Evolutionary conservation across 441 rosid species (phyloP).

Genomic region (Cnidoscolus chayamansa): DNA sequence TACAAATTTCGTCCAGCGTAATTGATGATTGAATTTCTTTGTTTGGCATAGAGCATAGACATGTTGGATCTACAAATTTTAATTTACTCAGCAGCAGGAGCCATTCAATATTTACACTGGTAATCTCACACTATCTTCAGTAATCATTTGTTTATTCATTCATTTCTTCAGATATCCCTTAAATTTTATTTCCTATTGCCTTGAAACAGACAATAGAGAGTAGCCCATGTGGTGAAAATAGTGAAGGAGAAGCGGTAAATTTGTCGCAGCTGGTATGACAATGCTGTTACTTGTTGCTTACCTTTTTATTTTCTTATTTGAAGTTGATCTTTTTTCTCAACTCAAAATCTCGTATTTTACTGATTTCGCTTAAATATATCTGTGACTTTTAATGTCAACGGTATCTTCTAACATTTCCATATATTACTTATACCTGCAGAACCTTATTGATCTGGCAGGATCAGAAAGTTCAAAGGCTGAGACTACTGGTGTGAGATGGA

Average conservation of each 20-base stretch:
- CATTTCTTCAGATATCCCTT: constrained; percentile 12
- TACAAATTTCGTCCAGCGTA: not conserved
- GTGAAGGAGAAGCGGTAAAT: constrained; percentile 84
- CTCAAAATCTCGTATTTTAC: not conserved
- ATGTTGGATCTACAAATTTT: constrained; percentile 96
- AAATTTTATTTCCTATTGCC: constrained; percentile 12
- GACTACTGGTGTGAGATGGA: constrained; percentile 89
- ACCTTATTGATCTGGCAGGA: constrained; percentile 99
- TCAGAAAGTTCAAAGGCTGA: constrained; percentile 99
- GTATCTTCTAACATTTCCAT: constrained; percentile 35
- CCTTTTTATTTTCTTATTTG: constrained; percentile 16
- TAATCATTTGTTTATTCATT: not conserved
- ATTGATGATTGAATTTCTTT: constrained; percentile 22
- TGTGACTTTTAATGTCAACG: constrained; percentile 1
- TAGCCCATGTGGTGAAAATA: constrained; percentile 75
- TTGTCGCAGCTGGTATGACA: constrained; percentile 81
- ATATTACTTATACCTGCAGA: constrained; percentile 68
- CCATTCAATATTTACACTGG: constrained; percentile 98
- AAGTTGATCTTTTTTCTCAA: constrained; percentile 3
- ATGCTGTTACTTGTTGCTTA: constrained; percentile 11
- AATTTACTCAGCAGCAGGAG: constrained; percentile 98
- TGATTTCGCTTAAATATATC: not conserved
- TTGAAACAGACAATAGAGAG: constrained; percentile 83
- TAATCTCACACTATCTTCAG: constrained; percentile 29
- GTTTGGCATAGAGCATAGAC: constrained; percentile 81